These are phyloP conservation scores for Trichoderma asperellum DNA, from an alignment of 2,329 filamentous ascomycete species.

Conservation along the genomic window DNA sequence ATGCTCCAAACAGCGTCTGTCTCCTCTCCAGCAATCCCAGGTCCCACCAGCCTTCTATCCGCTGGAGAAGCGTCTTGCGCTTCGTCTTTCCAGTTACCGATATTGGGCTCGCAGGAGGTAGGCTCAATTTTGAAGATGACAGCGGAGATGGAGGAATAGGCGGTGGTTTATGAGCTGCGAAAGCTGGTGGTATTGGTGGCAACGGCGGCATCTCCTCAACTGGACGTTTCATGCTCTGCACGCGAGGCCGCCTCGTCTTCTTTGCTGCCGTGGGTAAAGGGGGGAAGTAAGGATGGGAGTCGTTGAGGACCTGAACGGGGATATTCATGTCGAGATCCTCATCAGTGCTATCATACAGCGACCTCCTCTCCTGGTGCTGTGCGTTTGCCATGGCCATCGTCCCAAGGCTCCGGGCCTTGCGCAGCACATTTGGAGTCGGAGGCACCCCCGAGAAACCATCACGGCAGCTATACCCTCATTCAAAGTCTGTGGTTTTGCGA, in stretches of 20 bases:
- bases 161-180: slow-evolving; percentile 28
- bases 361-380: slow-evolving; percentile 37
- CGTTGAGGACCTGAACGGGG: slow-evolving; percentile 29
- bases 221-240: slow-evolving; percentile 36
- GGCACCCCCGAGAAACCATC: slow-evolving; percentile 38
- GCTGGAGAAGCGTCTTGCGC: slow-evolving; percentile 53
- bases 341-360: slow-evolving; percentile 31
- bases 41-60: slow-evolving; percentile 61
- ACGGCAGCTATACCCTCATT: slow-evolving; percentile 57
- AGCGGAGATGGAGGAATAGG: slow-evolving; percentile 31
- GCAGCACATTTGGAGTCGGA: slow-evolving; percentile 32
- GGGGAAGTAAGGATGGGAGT: slow-evolving; percentile 38
- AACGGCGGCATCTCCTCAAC: slow-evolving; percentile 39
- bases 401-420: slow-evolving; percentile 43
- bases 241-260: slow-evolving; percentile 34
- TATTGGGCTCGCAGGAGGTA: slow-evolving; percentile 30
- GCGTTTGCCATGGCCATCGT: slow-evolving; percentile 42
- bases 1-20: slow-evolving; percentile 41
- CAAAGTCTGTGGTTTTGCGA: slow-evolving; percentile 50
- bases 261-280: slow-evolving; percentile 45
- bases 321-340: slow-evolving; percentile 38
- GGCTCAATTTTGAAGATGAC: slow-evolving; percentile 28
- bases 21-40: slow-evolving; percentile 54
- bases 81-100: slow-evolving; percentile 39
- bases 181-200: slow-evolving; percentile 36